These are phyloP conservation scores for Linanthus parryae DNA, from an alignment of 148 eudicot species.

Conservation along the genomic window DNA sequence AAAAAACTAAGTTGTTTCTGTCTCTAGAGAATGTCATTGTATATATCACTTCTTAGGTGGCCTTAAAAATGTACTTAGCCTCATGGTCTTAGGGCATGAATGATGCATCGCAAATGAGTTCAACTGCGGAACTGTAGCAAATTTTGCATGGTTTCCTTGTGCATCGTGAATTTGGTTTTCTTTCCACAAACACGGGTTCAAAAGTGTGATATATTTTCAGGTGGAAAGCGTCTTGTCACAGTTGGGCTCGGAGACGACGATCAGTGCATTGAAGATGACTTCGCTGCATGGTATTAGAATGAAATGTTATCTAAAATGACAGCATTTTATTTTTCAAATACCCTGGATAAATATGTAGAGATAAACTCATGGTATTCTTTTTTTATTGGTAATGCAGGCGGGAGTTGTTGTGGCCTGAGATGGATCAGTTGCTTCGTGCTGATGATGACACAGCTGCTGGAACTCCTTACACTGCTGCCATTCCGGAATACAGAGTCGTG, in stretches of 20 bases:
- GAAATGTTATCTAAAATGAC: background rate
- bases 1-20: no score
- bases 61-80: no score
- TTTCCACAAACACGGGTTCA: background rate
- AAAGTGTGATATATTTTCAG: slow-evolving; percentile 21
- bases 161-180: background rate
- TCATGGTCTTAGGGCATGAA: no score
- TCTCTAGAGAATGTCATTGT: no score
- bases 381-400: slow-evolving; percentile 35
- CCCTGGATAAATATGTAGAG: background rate
- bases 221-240: slow-evolving; percentile 70
- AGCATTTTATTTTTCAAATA: background rate
- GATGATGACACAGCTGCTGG: slow-evolving; percentile 51
- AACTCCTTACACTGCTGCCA: slow-evolving; percentile 84
- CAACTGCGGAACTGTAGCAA: no score
- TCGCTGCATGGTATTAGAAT: slow-evolving; percentile 65
- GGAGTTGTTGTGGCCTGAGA: slow-evolving; percentile 80
- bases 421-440: slow-evolving; percentile 56
- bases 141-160: no score
- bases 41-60: no score
- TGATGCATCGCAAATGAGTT: no score
- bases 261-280: slow-evolving; percentile 90
- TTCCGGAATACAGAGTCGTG: slow-evolving; percentile 65
- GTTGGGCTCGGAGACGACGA: slow-evolving; percentile 92
- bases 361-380: background rate